A percentile compares a stretch with the other conserved stretches of the same genome.
Evolutionary conservation across 768 basidiomycete genomes (phyloP).

Genomic region (Tephrocybe sp.): DNA sequence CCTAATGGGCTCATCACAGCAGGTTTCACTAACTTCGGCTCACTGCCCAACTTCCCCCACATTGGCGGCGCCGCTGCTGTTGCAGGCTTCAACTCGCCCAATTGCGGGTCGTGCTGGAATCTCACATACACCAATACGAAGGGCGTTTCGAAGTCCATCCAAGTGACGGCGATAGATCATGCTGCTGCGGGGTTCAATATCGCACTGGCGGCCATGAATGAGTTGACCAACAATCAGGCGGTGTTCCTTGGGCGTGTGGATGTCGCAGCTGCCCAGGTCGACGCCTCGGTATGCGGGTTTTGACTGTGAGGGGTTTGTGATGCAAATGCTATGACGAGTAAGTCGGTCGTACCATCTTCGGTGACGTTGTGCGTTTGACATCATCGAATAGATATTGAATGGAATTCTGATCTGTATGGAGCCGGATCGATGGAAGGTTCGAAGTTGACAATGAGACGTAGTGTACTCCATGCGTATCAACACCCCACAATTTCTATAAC

Average conservation of each 20-base stretch:
- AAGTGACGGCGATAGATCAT: slow-evolving; percentile 47
- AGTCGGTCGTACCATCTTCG: no score
- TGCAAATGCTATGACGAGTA: no score
- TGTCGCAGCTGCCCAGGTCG: no score
- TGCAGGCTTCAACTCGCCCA: slow-evolving; percentile 40
- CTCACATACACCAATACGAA: slow-evolving; percentile 36
- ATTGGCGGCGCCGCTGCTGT: slow-evolving; percentile 50
- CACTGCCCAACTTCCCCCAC: slow-evolving; percentile 52
- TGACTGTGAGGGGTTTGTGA: no score
- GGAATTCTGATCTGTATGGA: no score
- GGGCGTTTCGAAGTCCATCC: slow-evolving; percentile 31
- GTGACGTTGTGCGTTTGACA: no score
- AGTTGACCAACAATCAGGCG: slow-evolving; percentile 29
- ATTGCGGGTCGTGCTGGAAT: slow-evolving; percentile 56
- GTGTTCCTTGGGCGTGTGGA: not conserved
- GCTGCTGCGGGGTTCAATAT: slow-evolving; percentile 19
- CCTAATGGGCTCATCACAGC: slow-evolving; percentile 39
- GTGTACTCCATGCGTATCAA: no score
- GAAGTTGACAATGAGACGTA: no score
- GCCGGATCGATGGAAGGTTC: no score
- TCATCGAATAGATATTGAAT: no score
- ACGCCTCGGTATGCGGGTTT: no score
- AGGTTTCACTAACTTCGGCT: slow-evolving; percentile 41
- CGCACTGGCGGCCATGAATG: slow-evolving; percentile 28
- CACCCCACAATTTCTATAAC: no score